Percentiles rank a stretch among this genome's conserved stretches.
These are phyloP conservation scores for Tylopilus balloui DNA, from an alignment of 768 basidiomycete genomes.

Conservation along the genomic window DNA sequence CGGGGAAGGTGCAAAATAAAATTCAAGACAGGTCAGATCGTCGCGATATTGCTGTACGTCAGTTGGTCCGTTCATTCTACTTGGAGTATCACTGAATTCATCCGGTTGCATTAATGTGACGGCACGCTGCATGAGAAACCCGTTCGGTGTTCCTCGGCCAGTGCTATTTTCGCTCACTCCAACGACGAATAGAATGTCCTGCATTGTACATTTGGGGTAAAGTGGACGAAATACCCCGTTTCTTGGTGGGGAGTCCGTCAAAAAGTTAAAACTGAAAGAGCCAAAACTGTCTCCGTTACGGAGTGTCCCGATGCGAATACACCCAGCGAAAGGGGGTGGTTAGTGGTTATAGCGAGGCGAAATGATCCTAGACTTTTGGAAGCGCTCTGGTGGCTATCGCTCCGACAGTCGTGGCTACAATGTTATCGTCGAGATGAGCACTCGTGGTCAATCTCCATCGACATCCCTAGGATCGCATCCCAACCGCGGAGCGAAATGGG, in stretches of 20 bases:
- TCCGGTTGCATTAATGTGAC: conserved; percentile 20
- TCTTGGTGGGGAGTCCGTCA: conserved; percentile 22
- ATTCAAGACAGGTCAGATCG: conserved; percentile 22
- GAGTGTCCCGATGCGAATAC: conserved; percentile 16
- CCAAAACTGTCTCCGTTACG: conserved; percentile 29
- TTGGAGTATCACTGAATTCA: conserved; percentile 20
- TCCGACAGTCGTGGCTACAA: conserved; percentile 10
- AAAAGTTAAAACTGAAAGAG: conserved; percentile 36
- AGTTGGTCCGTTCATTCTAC: conserved; percentile 18
- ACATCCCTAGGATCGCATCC: neutral
- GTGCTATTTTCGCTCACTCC: conserved; percentile 24
- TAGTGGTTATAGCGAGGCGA: conserved; percentile 17
- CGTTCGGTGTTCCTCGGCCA: conserved; percentile 31
- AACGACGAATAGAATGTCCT: conserved; percentile 12
- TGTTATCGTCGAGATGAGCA: conserved; percentile 22
- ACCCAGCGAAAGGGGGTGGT: conserved; percentile 18
- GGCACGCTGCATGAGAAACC: conserved; percentile 25
- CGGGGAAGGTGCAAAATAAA: conserved; percentile 13
- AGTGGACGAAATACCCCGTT: conserved; percentile 15
- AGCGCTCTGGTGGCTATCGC: conserved; percentile 6
- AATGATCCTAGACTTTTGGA: conserved; percentile 18
- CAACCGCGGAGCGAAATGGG: conserved; percentile 12
- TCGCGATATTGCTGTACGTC: conserved; percentile 21
- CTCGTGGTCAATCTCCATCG: conserved; percentile 1
- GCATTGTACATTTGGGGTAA: conserved; percentile 22